Percentiles rank a stretch among this genome's conserved stretches.
phyloP scores from a whole-genome alignment of 2,329 filamentous ascomycete genomes.

The Lecanicillium sp. region DNA sequence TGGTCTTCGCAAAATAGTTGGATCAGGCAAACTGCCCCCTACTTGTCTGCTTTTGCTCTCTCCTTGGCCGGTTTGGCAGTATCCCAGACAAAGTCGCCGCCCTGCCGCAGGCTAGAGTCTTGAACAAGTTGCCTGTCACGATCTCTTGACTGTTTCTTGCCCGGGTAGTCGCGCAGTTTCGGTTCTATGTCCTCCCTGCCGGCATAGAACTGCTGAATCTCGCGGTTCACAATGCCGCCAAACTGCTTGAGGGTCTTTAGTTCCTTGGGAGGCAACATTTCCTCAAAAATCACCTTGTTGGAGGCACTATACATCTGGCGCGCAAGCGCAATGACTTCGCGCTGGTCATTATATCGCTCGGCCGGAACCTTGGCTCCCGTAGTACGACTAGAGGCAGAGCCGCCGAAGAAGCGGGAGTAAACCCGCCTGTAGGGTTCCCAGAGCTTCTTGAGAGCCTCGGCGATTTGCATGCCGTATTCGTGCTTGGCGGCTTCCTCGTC shows the following conservation, averaged over 20 bases:
- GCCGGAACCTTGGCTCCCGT: slow-evolving; percentile 11
- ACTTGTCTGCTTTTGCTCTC: neutral
- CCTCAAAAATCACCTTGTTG: slow-evolving; percentile 34
- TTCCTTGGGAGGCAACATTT: slow-evolving; percentile 26
- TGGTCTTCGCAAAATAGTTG: neutral
- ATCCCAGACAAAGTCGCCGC: slow-evolving; percentile 24
- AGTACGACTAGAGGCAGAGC: slow-evolving; percentile 14
- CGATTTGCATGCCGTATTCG: slow-evolving; percentile 40
- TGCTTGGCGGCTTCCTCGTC: slow-evolving; percentile 24
- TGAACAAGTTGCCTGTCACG: no score
- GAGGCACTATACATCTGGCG: slow-evolving; percentile 36
- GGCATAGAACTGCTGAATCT: slow-evolving; percentile 26
- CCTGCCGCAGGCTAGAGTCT: slow-evolving; percentile 7
- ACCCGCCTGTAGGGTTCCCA: slow-evolving; percentile 39
- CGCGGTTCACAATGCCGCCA: slow-evolving; percentile 27
- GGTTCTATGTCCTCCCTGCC: slow-evolving; percentile 25
- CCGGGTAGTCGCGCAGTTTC: slow-evolving; percentile 15
- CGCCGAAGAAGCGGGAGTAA: slow-evolving; percentile 25
- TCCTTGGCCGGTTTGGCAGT: slow-evolving; percentile 14
- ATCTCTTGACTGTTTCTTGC: slow-evolving; percentile 7
- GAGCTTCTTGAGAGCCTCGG: slow-evolving; percentile 39
- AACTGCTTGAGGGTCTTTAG: slow-evolving; percentile 22
- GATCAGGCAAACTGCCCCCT: neutral
- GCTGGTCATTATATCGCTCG: slow-evolving; percentile 24
- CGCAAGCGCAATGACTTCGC: slow-evolving; percentile 35